A percentile compares a stretch with the other conserved stretches of the same genome.
Evolutionary conservation across 768 basidiomycete genomes (phyloP).

Genomic region (Cystobasidium onofrii): DNA sequence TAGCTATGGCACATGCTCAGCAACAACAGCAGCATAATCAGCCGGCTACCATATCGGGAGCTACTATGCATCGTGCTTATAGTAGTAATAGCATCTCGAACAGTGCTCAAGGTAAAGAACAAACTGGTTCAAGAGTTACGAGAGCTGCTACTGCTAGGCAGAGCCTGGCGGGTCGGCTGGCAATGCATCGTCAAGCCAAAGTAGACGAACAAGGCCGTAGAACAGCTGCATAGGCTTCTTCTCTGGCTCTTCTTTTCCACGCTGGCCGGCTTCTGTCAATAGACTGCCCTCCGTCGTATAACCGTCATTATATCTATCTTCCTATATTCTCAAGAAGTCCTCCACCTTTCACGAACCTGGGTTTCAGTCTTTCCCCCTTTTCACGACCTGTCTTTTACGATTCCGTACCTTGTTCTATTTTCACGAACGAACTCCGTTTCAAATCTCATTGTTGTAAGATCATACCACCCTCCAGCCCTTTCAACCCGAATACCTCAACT

Average conservation of each 20-base stretch:
- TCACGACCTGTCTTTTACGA: neutral
- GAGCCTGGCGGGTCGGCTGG: slow-evolving; percentile 7
- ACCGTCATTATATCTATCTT: no score
- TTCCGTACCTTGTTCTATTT: neutral
- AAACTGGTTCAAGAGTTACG: neutral
- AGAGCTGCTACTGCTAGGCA: slow-evolving; percentile 6
- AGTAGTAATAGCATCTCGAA: slow-evolving; percentile 4
- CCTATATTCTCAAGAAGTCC: neutral
- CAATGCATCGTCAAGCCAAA: slow-evolving; percentile 17
- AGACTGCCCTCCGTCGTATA: no score
- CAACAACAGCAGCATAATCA: slow-evolving; percentile 2
- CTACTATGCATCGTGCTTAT: slow-evolving; percentile 17
- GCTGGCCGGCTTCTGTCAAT: no score
- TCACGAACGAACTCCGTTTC: no score
- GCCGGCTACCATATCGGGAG: slow-evolving; percentile 20
- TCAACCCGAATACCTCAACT: no score
- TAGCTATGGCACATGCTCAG: slow-evolving; percentile 9
- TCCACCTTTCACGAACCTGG: neutral
- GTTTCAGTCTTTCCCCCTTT: neutral
- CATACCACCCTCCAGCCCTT: no score
- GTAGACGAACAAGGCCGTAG: slow-evolving; percentile 26
- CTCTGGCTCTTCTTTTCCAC: no score
- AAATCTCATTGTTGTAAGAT: no score
- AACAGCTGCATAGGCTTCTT: neutral
- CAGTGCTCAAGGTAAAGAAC: neutral